Evolutionary conservation across 345 rosid genomes (phyloP).

Genomic region (Populus simonii): DNA sequence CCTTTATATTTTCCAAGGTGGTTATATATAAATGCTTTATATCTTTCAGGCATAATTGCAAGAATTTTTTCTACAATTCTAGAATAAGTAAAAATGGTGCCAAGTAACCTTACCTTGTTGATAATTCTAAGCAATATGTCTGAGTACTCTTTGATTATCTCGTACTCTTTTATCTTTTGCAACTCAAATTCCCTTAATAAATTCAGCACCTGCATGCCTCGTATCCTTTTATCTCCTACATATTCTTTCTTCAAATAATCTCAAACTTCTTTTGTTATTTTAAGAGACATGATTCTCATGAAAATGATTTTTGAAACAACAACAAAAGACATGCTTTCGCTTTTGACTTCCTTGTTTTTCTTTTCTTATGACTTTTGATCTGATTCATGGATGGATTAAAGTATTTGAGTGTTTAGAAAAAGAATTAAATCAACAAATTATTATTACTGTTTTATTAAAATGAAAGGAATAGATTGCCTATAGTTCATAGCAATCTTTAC

Average conservation of each 20-base stretch:
- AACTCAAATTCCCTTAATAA: neutral
- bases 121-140: neutral
- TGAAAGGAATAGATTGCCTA: no score
- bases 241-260: neutral
- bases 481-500: no score
- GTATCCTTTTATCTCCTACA: neutral
- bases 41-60: neutral
- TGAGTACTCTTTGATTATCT: neutral
- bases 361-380: neutral
- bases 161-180: neutral
- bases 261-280: neutral
- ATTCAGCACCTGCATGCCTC: neutral
- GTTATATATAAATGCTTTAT: neutral
- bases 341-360: neutral
- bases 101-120: neutral
- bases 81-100: rapidly evolving
- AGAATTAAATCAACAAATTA: no score
- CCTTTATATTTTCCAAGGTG: no score
- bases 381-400: neutral
- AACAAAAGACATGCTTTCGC: neutral
- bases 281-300: neutral
- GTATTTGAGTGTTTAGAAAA: no score
- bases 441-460: no score
- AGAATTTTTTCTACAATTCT: no score
- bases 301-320: neutral